Conservation (phyloP, 306 rosid species). For the Bauhinia variegata region DNA sequence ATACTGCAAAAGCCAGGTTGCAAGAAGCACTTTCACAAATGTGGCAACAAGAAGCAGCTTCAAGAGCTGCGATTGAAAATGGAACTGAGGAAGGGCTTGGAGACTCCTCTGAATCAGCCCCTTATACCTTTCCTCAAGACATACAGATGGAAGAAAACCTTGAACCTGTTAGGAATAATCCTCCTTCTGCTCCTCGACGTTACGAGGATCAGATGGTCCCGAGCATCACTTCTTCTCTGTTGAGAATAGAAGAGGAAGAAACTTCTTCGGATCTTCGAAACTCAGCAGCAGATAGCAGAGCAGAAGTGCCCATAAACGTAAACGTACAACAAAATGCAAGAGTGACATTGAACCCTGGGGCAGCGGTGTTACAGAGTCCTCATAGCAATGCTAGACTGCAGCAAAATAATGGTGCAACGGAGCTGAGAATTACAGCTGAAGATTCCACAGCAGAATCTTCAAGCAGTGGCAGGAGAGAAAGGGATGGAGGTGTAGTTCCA, state of each 20-base stretch:
- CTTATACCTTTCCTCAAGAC: constrained; percentile 74
- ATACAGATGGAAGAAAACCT: constrained; percentile 69
- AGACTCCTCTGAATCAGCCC: constrained; percentile 70
- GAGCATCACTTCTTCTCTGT: constrained; percentile 65
- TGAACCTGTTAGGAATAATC: constrained; percentile 60
- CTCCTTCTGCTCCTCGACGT: constrained; percentile 47
- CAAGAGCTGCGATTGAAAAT: constrained; percentile 76
- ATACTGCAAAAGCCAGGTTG: constrained; percentile 71
- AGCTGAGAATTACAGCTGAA: constrained; percentile 50
- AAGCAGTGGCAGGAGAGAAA: constrained; percentile 72
- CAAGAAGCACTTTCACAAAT: constrained; percentile 69
- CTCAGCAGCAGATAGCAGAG: constrained; percentile 59
- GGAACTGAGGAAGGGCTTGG: constrained; percentile 95
- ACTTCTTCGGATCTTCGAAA: constrained; percentile 56
- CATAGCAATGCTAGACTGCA: constrained; percentile 41
- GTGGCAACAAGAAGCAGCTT: constrained; percentile 86
- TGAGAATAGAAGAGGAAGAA: constrained; percentile 77
- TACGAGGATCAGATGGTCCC: constrained; percentile 94
- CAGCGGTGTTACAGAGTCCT: constrained; percentile 41
- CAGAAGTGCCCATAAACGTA: constrained; percentile 80
- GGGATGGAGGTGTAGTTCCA: constrained; percentile 87
- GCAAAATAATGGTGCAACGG: constrained; percentile 32
- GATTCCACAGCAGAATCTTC: constrained; percentile 82
- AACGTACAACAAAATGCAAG: constrained; percentile 54
- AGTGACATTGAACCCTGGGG: constrained; percentile 44